phyloP scores from a whole-genome alignment of 208 protist species.

The Vickermania ingenoplastis region DNA sequence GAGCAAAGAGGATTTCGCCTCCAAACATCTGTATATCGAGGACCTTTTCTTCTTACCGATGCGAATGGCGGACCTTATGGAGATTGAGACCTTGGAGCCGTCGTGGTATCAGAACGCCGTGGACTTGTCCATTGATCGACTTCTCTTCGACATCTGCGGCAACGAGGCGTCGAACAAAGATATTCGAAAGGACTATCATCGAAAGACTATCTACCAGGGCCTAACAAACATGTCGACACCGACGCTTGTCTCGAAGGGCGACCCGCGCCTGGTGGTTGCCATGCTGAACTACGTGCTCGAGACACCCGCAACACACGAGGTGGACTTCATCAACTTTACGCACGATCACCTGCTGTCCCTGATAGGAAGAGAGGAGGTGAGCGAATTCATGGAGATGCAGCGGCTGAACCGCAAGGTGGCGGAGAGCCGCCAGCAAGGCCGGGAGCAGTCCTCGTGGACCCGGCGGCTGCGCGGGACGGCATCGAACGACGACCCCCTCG shows the following conservation, averaged over 20 bases:
- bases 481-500: not conserved
- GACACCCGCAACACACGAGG: conserved; percentile 5
- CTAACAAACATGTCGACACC: not conserved
- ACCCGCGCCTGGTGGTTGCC: not conserved
- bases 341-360: conserved; percentile 8
- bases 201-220: not conserved
- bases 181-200: conserved; percentile 7
- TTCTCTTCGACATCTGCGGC: conserved; percentile 15
- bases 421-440: conserved; percentile 4
- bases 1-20: conserved; percentile 9
- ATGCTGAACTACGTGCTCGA: conserved; percentile 4
- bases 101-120: conserved; percentile 37
- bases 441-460: not conserved
- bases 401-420: conserved; percentile 4
- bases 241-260: not conserved
- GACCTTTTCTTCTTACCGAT: conserved; percentile 63
- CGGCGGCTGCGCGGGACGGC: not conserved
- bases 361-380: conserved; percentile 2
- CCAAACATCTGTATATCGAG: conserved; percentile 32
- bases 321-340: conserved; percentile 14
- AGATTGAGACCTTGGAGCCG: conserved; percentile 38
- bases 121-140: conserved; percentile 30
- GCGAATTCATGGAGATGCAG: conserved; percentile 10
- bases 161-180: conserved; percentile 2
- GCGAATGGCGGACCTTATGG: conserved; percentile 34